Conservation (phyloP, 345 rosid species). For the Bruguiera gymnorhiza region DNA sequence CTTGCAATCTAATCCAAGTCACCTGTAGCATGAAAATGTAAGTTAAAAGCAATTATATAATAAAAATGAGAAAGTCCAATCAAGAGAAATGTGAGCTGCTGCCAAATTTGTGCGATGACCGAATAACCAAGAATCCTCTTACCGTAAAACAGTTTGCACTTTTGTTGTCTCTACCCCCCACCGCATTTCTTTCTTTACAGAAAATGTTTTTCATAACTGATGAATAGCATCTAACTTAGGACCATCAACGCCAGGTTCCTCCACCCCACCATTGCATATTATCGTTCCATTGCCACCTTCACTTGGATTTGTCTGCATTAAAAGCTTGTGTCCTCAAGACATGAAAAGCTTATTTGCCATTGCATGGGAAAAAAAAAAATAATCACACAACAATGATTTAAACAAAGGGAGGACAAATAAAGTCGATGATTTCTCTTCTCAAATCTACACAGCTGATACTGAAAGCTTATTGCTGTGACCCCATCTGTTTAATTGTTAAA, state of each 20-base stretch:
- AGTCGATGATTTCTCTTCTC: no score
- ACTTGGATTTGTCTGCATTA: background rate
- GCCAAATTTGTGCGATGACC: no score
- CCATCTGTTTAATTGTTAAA: no score
- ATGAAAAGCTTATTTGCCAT: background rate
- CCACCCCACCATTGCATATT: background rate
- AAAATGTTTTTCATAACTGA: background rate
- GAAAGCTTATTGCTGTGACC: no score
- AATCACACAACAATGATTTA: background rate
- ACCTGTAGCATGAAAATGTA: background rate
- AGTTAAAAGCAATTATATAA: background rate
- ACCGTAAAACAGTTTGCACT: background rate
- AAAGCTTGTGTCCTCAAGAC: background rate
- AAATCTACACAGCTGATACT: no score
- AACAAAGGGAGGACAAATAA: background rate
- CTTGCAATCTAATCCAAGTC: background rate
- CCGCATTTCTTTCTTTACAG: background rate
- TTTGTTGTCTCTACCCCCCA: background rate
- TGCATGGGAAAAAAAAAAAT: no score
- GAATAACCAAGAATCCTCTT: background rate
- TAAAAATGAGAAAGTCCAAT: background rate
- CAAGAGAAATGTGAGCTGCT: background rate
- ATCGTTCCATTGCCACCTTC: background rate
- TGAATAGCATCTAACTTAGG: background rate
- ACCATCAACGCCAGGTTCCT: conserved; percentile 1